Evolutionary conservation across 2,329 filamentous ascomycete species (phyloP), one percentile per base, ranked within the genome.

Genomic region (Fusarium pseudocircinatum): DNA sequence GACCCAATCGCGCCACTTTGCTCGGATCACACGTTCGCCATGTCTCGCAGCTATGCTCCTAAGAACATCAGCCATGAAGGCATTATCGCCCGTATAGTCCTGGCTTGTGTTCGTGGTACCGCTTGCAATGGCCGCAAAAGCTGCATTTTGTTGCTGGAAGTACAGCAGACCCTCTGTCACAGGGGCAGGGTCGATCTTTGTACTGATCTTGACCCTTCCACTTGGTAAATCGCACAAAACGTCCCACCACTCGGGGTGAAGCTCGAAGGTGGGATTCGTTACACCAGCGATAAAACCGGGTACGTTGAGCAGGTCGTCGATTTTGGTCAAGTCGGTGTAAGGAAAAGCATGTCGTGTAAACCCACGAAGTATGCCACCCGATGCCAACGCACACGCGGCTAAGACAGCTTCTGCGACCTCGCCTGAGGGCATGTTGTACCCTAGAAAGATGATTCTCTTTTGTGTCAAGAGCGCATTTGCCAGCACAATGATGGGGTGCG

Each of bases 241-340:
- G 82, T 99, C 96, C 96, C 96, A 99, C 96, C 96, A 99, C 80
- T 98, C 95, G 0, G 93, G 94, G 78, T 98, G 96, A 78, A 95
- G 91, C 70, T 96, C 95, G 81, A 99, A 99, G 0, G 95, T 96
- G 11, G 96, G 96, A 79, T 99, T 99, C 3, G 96, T 99, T 44
- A 99, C 96, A 64, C 96, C 96, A 6, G 96, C 96, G 77, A 99
- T 97, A 82, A 99, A 99, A 5, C 96, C 96, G 12, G 96, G 96
- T 0, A 99, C 96, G 78, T 97, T 96, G 53, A 99, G 88, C 16
- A 99, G 88, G 80, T 98, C 96, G 75, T 99, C 96, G 67, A 99
- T 95, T 83, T 99, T 99, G 73, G 95, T 98, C 47, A 99, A 87
- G 84, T 99, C 96, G 2, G 96, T 99, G 80, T 99, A 99, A 5